Evolutionary conservation across 108 stramenopile genomes (phyloP), one percentile per base, ranked within the genome.

Genomic region (Ochromonas danica): DNA sequence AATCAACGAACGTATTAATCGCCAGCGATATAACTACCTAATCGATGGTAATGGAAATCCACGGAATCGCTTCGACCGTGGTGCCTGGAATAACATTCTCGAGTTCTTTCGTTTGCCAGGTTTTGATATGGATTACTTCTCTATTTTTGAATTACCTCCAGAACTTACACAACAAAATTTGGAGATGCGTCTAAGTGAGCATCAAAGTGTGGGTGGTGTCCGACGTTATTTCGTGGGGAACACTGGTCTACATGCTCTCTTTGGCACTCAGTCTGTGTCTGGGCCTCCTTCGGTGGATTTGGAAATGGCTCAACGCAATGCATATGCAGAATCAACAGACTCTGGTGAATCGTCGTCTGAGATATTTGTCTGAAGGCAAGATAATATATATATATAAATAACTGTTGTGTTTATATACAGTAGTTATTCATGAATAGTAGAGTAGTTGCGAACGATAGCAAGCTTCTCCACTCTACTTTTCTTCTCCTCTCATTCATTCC

Each of bases 1-100:
- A 33, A 75, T 33, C 3, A 75, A 75, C 31, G 72, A 75, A 33
- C 43, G 51, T 31, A 60, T 75, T 10, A 75, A 75, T 36, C 72
- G 6, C 14, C 6, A 6, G 36, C 36, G 72, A 41, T 75, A 75
- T 33, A 28, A 6, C 27, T 75, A 33, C 14, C n/a, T 75, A 27
- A 42, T 57, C 22, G 45, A 51, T 51, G 14, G 22, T 14, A 22
- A 51, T 51, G 45, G 45, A 51, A 51, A 51, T 22, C 25, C 6
- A 3, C 27, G 33, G 31, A 67, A 28, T 28, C 14, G 72, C 17
- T 75, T 75, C 31, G 72, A 75, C 31, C 43, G 72, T 10, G 72
- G 72, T 10, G 6, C 10, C 14, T 10, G 10, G 72, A 75, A 38
- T 6, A 75, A 75, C 31, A 27, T 75, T 57, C 40, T 42, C 17